phyloP scores from a whole-genome alignment of 164 flowering plant species.

The Vitis cinerea region DNA sequence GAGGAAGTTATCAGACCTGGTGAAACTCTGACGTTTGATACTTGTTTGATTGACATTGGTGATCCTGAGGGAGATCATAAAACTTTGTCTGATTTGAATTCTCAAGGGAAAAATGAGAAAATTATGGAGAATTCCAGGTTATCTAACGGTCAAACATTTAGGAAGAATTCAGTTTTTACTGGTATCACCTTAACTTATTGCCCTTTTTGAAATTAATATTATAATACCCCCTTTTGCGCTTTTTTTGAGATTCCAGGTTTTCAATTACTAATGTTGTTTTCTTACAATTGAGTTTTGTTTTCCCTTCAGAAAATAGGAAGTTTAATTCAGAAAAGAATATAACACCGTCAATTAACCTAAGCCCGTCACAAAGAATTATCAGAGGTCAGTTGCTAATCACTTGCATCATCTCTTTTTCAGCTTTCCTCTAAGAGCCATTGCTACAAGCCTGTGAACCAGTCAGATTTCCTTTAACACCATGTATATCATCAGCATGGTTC shows the following conservation, averaged over 20 bases:
- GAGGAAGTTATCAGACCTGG: conserved; percentile 60
- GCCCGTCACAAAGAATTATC: conserved; percentile 50
- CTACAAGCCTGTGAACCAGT: background rate
- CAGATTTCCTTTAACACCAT: background rate
- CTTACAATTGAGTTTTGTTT: conserved; percentile 1
- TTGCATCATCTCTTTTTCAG: background rate
- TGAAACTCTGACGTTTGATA: conserved; percentile 52
- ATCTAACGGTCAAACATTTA: conserved; percentile 17
- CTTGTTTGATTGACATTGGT: conserved; percentile 70
- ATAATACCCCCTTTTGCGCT: too few species aligned
- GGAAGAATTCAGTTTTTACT: conserved; percentile 15
- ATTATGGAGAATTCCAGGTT: conserved; percentile 6
- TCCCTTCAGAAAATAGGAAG: conserved; percentile 19
- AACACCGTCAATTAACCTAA: conserved; percentile 15
- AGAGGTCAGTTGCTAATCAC: conserved; percentile 25
- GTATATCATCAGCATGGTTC: background rate
- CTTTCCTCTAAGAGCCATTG: too few species aligned
- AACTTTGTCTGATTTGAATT: conserved; percentile 20
- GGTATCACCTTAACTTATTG: conserved; percentile 15
- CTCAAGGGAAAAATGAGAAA: conserved; percentile 24
- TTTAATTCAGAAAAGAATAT: conserved; percentile 15
- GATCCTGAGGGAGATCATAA: conserved; percentile 40
- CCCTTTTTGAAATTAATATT: too few species aligned
- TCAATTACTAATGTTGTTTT: background rate
- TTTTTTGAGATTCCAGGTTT: too few species aligned